Conservation (phyloP, 345 rosid species). For the Viola odorata region DNA sequence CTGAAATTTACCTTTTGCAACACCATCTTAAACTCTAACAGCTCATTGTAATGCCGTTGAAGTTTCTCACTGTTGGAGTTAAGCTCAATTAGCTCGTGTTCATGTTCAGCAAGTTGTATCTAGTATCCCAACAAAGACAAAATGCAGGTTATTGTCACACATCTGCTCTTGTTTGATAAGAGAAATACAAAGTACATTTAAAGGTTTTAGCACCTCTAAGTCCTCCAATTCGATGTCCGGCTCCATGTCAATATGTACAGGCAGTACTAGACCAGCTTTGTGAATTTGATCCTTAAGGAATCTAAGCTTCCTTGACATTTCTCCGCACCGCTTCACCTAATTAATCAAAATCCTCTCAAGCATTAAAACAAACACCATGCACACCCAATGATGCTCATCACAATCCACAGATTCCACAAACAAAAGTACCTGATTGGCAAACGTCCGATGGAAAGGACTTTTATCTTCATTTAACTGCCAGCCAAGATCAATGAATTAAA, state of each 20-base stretch:
- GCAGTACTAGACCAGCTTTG: conserved; percentile 77
- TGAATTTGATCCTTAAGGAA: conserved; percentile 85
- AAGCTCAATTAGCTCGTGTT: conserved; percentile 87
- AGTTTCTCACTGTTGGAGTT: conserved; percentile 91
- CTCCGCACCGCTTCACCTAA: conserved; percentile 93
- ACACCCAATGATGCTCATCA: no score
- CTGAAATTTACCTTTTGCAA: conserved; percentile 62
- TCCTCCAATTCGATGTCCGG: conserved; percentile 81
- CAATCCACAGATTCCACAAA: not conserved
- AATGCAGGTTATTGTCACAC: not conserved
- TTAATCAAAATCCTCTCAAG: conserved; percentile 10
- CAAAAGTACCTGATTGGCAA: conserved; percentile 78
- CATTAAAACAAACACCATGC: conserved; percentile 16
- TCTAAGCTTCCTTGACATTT: conserved; percentile 89
- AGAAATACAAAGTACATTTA: conserved; percentile 8
- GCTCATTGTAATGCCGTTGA: conserved; percentile 79
- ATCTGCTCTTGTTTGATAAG: not conserved
- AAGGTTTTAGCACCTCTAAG: conserved; percentile 55
- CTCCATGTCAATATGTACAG: conserved; percentile 51
- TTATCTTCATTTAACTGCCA: conserved; percentile 84
- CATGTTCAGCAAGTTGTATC: conserved; percentile 85
- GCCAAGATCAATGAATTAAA: conserved; percentile 4
- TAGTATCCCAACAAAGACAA: conserved; percentile 31
- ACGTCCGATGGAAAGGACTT: conserved; percentile 92
- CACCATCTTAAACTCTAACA: conserved; percentile 86